phyloP scores from a whole-genome alignment of 495 filamentous ascomycete genomes.

The Recurvomyces mirabilis region DNA sequence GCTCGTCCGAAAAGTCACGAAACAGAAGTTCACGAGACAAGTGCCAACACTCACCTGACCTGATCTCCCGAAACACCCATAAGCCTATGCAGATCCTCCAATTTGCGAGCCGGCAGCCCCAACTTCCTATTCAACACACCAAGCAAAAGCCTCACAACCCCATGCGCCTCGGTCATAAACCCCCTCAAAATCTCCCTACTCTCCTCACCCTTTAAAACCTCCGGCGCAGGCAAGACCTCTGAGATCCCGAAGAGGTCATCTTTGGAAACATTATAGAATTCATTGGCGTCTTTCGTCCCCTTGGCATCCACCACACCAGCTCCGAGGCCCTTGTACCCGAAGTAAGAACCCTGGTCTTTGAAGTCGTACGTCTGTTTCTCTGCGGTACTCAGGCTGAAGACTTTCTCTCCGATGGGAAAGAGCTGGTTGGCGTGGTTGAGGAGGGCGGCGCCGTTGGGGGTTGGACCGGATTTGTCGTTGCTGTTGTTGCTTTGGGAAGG shows the following conservation, averaged over 20 bases:
- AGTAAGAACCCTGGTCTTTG: conserved; percentile 16
- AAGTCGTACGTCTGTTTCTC: conserved; percentile 20
- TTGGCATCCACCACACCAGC: conserved; percentile 10
- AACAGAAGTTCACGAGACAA: too few species aligned
- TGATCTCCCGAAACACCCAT: conserved; percentile 41
- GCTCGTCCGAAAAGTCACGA: too few species aligned
- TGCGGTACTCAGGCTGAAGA: conserved; percentile 32
- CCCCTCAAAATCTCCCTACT: conserved; percentile 33
- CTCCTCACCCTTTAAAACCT: conserved; percentile 25
- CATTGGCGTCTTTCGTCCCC: conserved; percentile 21
- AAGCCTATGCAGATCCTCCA: conserved; percentile 42
- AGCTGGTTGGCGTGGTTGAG: conserved; percentile 9
- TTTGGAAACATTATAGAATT: conserved; percentile 27
- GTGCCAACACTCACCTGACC: conserved; percentile 42
- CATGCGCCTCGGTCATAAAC: conserved; percentile 41
- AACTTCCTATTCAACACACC: conserved; percentile 40
- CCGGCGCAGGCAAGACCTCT: conserved; percentile 36
- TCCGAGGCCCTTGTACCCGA: conserved; percentile 17
- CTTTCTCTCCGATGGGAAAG: conserved; percentile 33
- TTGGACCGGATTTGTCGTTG: too few species aligned
- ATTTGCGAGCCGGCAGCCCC: conserved; percentile 36
- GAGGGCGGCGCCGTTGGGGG: conserved; percentile 18
- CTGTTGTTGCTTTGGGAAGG: too few species aligned
- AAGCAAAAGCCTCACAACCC: conserved; percentile 39
- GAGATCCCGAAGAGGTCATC: conserved; percentile 30